A percentile compares a stretch with the other conserved stretches of the same genome.
phyloP scores from a whole-genome alignment of 2,329 filamentous ascomycete genomes.

The Zymoseptoria ardabiliae region DNA sequence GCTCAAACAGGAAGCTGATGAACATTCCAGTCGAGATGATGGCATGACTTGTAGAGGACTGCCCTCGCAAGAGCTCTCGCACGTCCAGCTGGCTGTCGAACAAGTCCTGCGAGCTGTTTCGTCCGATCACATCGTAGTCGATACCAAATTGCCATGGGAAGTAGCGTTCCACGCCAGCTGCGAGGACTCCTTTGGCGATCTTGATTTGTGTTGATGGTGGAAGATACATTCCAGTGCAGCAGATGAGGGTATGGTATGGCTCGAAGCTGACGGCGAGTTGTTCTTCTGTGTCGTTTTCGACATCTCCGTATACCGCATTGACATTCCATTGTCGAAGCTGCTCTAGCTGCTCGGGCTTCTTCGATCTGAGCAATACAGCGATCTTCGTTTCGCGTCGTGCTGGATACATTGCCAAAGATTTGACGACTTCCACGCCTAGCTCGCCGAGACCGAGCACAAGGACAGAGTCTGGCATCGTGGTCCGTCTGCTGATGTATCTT shows the following conservation, averaged over 20 bases:
- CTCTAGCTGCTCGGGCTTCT: slow-evolving; percentile 22
- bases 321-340: slow-evolving; percentile 24
- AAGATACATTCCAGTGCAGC: slow-evolving; percentile 54
- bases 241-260: slow-evolving; percentile 49
- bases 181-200: slow-evolving; percentile 49
- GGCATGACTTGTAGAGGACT: slow-evolving; percentile 46
- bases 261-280: slow-evolving; percentile 30
- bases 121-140: slow-evolving; percentile 60
- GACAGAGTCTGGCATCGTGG: slow-evolving; percentile 26
- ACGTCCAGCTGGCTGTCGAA: slow-evolving; percentile 63
- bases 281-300: slow-evolving; percentile 25
- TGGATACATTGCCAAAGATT: slow-evolving; percentile 44
- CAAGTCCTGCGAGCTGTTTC: slow-evolving; percentile 52
- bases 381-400: slow-evolving; percentile 34
- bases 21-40: slow-evolving; percentile 65
- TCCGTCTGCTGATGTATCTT: not conserved
- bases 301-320: slow-evolving; percentile 41
- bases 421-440: slow-evolving; percentile 52
- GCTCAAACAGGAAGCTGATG: slow-evolving; percentile 60
- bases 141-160: slow-evolving; percentile 70
- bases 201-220: slow-evolving; percentile 51
- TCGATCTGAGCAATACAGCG: slow-evolving; percentile 51
- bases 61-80: slow-evolving; percentile 43
- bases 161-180: slow-evolving; percentile 45
- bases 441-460: slow-evolving; percentile 62